Evolutionary conservation across 176 grass and related monocot genomes (phyloP).

Genomic region (Rhipidocladum racemiflorum): DNA sequence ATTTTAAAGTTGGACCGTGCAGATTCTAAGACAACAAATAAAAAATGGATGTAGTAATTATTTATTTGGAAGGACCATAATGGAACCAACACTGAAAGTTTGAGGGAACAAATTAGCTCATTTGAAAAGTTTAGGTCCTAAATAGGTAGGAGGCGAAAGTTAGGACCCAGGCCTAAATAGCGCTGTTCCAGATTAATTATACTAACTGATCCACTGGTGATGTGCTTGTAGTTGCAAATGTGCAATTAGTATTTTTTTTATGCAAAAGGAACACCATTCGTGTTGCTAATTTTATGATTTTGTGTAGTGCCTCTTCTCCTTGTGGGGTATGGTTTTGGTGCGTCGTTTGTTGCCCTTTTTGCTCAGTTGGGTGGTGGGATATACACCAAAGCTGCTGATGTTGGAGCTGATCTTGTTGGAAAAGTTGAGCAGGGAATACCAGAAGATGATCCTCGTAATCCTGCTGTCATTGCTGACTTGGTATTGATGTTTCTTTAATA

Average conservation of each 20-base stretch:
- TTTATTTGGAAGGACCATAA: constrained; percentile 4
- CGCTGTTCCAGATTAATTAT: neutral
- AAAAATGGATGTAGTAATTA: neutral
- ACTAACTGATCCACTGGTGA: constrained; percentile 8
- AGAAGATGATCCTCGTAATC: constrained; percentile 99
- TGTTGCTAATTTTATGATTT: constrained; percentile 35
- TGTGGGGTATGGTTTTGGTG: constrained; percentile 98
- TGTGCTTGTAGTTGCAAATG: constrained; percentile 16
- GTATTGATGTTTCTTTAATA: constrained; percentile 52
- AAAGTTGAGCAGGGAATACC: constrained; percentile 99
- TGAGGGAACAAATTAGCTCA: neutral
- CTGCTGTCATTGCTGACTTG: constrained; percentile 99
- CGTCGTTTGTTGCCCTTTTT: constrained; percentile 98
- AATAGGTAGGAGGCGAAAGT: neutral
- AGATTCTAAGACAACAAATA: neutral
- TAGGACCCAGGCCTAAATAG: neutral
- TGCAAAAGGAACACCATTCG: neutral
- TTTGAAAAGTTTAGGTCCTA: neutral
- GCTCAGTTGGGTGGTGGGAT: constrained; percentile 98
- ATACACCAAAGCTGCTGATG: constrained; percentile 99
- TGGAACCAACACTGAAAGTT: neutral
- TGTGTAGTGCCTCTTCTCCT: constrained; percentile 97
- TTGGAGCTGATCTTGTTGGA: constrained; percentile 96
- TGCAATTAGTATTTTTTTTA: neutral
- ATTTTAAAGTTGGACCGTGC: neutral